These are phyloP conservation scores for Wickerhamiella shivajii DNA, from an alignment of 805 yeast species.

Conservation along the genomic window DNA sequence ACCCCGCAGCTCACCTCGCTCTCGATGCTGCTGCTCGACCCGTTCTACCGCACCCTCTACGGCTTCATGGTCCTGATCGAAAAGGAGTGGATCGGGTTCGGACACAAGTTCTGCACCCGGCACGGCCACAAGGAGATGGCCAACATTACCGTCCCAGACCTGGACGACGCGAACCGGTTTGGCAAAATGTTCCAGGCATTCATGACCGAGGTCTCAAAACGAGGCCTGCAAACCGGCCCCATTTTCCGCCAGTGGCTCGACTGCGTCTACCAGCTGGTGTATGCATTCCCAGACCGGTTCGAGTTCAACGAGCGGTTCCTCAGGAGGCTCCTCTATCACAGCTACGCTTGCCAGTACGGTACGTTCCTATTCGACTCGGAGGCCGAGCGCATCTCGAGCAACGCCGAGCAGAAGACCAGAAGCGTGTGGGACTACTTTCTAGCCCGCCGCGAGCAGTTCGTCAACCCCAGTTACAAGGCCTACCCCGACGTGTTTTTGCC, in stretches of 20 bases:
- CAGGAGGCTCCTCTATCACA: constrained; percentile 70
- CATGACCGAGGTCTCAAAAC: constrained; percentile 16
- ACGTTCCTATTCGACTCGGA: constrained; percentile 72
- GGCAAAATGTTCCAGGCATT: constrained; percentile 34
- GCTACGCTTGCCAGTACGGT: constrained; percentile 91
- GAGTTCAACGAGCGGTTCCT: constrained; percentile 83
- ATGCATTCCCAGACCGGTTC: constrained; percentile 58
- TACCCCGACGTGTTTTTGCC: constrained; percentile 16
- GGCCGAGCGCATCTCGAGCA: constrained; percentile 36
- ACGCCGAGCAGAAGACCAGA: constrained; percentile 37
- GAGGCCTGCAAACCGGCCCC: constrained; percentile 51
- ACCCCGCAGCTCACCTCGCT: constrained; percentile 81
- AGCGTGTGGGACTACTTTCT: constrained; percentile 91
- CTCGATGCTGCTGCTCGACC: constrained; percentile 77
- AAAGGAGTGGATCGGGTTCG: constrained; percentile 92
- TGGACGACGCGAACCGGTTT: constrained; percentile 25
- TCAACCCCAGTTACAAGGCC: constrained; percentile 33
- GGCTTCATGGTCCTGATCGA: constrained; percentile 80
- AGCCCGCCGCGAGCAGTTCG: constrained; percentile 57
- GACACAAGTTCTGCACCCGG: constrained; percentile 76
- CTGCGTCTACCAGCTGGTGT: constrained; percentile 62
- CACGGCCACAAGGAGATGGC: constrained; percentile 37
- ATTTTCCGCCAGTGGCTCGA: constrained; percentile 90
- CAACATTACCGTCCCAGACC: constrained; percentile 7
- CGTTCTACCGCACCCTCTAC: constrained; percentile 71